A percentile compares a stretch with the other conserved stretches of the same genome.
Evolutionary conservation across 129 eudicot species (phyloP).

Genomic region (Chrysanthemum seticuspe): DNA sequence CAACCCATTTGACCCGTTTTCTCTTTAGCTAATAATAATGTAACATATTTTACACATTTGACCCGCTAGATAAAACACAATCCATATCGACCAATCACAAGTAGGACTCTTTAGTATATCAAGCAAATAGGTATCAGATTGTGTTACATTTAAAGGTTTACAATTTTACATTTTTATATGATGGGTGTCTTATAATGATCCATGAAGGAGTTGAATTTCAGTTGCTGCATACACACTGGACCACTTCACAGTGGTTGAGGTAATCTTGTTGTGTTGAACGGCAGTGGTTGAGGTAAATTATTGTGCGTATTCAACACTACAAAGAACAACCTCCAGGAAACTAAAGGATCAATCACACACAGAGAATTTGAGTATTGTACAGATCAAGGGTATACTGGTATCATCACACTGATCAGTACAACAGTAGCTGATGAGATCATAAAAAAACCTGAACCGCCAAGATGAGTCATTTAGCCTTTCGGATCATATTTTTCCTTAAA

Average conservation of each 20-base stretch:
- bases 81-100: background rate
- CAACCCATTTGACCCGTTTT: too few relatives aligned
- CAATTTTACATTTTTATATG: background rate
- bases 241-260: conserved; percentile 31
- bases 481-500: background rate
- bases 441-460: conserved; percentile 7
- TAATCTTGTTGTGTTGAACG: conserved; percentile 26
- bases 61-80: background rate
- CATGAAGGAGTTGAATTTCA: conserved; percentile 60
- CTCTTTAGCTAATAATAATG: background rate
- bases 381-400: conserved; percentile 40
- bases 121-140: background rate
- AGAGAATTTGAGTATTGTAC: conserved; percentile 36
- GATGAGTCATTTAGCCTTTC: background rate
- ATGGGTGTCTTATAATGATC: background rate
- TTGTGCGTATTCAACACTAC: conserved; percentile 52
- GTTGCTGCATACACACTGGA: conserved; percentile 41
- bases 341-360: conserved; percentile 29
- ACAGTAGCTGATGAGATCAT: background rate
- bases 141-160: background rate
- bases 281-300: background rate
- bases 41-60: background rate
- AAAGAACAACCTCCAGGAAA: conserved; percentile 33
- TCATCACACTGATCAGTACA: background rate
- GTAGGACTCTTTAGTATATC: background rate